These are phyloP conservation scores for Leavenworthia alabamica DNA, from an alignment of 345 rosid species.

Conservation along the genomic window DNA sequence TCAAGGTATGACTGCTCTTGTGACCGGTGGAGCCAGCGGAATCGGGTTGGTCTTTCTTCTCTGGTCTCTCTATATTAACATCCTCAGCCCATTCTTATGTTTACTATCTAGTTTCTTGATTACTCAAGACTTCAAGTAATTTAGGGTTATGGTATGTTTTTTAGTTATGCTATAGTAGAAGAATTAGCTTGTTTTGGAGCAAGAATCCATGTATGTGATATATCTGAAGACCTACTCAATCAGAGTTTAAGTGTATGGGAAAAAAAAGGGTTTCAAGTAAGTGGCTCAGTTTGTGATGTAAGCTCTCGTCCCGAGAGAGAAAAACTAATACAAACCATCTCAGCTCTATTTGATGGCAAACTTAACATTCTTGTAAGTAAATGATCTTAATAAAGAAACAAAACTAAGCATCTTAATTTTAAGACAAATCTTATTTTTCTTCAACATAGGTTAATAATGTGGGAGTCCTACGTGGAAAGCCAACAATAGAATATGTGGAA, in stretches of 20 bases:
- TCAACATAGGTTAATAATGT: slow-evolving; percentile 46
- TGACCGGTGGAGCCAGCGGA: too few species aligned
- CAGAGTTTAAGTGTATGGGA: slow-evolving; percentile 19
- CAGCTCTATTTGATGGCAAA: slow-evolving; percentile 6
- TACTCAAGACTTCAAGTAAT: too few species aligned
- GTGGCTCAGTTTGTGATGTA: slow-evolving; percentile 24
- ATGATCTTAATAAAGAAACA: too few species aligned
- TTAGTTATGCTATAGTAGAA: too few species aligned
- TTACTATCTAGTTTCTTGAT: too few species aligned
- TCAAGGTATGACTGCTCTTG: too few species aligned
- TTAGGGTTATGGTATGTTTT: too few species aligned
- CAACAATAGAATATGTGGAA: slow-evolving; percentile 34
- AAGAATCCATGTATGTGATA: slow-evolving; percentile 12
- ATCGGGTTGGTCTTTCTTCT: too few species aligned
- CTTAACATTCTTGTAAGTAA: slow-evolving; percentile 28
- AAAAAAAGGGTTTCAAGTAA: slow-evolving; percentile 19
- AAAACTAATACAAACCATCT: not conserved
- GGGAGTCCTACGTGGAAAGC: slow-evolving; percentile 39
- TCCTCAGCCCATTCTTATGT: too few species aligned
- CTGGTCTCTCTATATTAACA: too few species aligned
- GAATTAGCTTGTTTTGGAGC: not conserved
- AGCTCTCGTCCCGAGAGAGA: slow-evolving; percentile 17
- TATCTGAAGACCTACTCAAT: slow-evolving; percentile 2
- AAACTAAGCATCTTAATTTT: too few species aligned
- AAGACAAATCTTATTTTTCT: too few species aligned